A percentile compares a stretch with the other conserved stretches of the same genome.
phyloP scores from a whole-genome alignment of 495 filamentous ascomycete genomes.

The Aspergillus saccharolyticus region DNA sequence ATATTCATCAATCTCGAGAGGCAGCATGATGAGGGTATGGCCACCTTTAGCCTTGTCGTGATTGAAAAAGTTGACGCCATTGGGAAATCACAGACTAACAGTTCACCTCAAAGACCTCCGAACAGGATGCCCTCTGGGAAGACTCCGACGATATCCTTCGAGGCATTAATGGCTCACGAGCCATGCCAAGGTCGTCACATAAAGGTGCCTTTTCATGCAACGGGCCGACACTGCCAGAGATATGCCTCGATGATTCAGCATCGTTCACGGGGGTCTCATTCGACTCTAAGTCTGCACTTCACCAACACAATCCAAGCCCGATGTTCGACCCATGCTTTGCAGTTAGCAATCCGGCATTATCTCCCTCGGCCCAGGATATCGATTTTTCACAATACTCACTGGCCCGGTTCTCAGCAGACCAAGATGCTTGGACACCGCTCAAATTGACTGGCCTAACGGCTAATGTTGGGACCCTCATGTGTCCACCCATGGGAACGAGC shows the following conservation, averaged over 20 bases:
- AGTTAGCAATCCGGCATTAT: slow-evolving; percentile 13
- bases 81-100: neutral
- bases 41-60: neutral
- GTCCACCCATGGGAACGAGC: slow-evolving; percentile 18
- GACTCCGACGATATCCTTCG: slow-evolving; percentile 33
- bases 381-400: slow-evolving; percentile 25
- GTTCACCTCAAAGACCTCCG: slow-evolving; percentile 4
- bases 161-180: slow-evolving; percentile 29
- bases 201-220: slow-evolving; percentile 14
- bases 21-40: neutral
- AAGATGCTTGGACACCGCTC: slow-evolving; percentile 39
- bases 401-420: slow-evolving; percentile 23
- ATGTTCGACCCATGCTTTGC: slow-evolving; percentile 21
- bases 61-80: neutral
- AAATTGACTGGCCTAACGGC: slow-evolving; percentile 31
- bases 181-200: slow-evolving; percentile 15
- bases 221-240: slow-evolving; percentile 15
- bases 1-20: no score
- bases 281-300: slow-evolving; percentile 17
- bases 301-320: slow-evolving; percentile 16
- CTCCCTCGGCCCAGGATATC: slow-evolving; percentile 16
- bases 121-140: slow-evolving; percentile 21
- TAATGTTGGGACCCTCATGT: slow-evolving; percentile 9
- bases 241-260: slow-evolving; percentile 23
- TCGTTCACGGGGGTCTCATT: slow-evolving; percentile 32